Conservation (phyloP, 352 stramenopile genomes). For the Phytophthora ramorum region DNA sequence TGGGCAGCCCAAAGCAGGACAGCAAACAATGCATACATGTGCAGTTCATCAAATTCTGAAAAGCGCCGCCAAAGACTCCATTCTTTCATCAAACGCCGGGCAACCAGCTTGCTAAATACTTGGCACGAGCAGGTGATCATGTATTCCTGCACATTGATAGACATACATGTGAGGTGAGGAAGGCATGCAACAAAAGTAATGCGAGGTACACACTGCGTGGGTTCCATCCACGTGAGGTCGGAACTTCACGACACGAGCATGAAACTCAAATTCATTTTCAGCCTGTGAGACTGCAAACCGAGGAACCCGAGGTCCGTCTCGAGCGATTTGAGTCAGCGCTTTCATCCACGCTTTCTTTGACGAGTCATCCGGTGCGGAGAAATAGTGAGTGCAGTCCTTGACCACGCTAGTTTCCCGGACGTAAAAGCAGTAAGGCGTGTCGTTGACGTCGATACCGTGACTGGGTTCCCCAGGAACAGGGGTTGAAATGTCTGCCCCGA, state of each 20-base stretch:
- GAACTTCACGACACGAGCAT: constrained; percentile 49
- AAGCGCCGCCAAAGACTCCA: constrained; percentile 76
- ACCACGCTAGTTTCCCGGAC: constrained; percentile 47
- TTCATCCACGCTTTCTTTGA: constrained; percentile 70
- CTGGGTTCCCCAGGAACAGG: constrained; percentile 60
- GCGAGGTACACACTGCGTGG: constrained; percentile 47
- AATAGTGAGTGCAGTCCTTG: constrained; percentile 48
- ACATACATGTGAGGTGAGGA: not conserved
- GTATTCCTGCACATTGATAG: constrained; percentile 51
- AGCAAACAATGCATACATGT: constrained; percentile 41
- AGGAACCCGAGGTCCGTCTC: constrained; percentile 51
- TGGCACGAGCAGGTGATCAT: constrained; percentile 67
- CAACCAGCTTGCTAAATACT: constrained; percentile 56
- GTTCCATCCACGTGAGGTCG: constrained; percentile 50
- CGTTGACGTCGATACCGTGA: constrained; percentile 52
- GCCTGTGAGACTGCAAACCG: constrained; percentile 42
- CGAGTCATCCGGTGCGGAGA: constrained; percentile 45
- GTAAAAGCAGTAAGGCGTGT: constrained; percentile 69
- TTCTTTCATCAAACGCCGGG: constrained; percentile 57
- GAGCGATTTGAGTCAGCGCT: constrained; percentile 45
- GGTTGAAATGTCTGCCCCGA: constrained; percentile 63
- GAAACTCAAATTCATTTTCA: constrained; percentile 53
- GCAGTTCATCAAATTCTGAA: constrained; percentile 65
- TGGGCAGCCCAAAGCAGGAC: not conserved
- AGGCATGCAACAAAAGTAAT: not conserved